Evolutionary conservation across 2,329 filamentous ascomycete genomes (phyloP), one percentile per base, ranked within the genome.

Genomic region (Colletotrichum musae): DNA sequence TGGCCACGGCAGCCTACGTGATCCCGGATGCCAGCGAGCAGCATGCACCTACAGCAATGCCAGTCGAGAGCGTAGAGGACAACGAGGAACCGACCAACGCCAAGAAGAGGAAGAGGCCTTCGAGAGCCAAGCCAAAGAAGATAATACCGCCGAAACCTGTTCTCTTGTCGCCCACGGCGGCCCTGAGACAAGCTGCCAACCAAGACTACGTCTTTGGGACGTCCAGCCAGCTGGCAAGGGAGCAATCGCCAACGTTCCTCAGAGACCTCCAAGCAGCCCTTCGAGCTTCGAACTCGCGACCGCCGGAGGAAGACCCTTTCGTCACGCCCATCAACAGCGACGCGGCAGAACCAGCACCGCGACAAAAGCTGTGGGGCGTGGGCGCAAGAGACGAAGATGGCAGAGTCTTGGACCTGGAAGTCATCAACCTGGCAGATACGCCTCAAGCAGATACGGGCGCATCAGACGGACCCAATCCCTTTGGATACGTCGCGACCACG

Each of bases 131-230:
- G 73, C 73, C 77, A 58, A 79, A 78, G 58, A 71, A 75, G 41
- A 75, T 73, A 43, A 69, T 72, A 52, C 75, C 75, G 1, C 81
- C 83, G n/a, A 83, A 84, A 21, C 82, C 84, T 50, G 78, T 87
- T 18, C 77, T 97, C 2, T 82, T 93, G 12, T 93, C 93, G 1
- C 94, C 94, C 0, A 83, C 82, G 56, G 87, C 91, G 26, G 94
- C 93, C 1, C 80, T 91, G 51, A 87, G 87, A 60, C 87, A 92
- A 72, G 87, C 92, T 15, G 84, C 88, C 3, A 83, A 87, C 1
- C 94, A 96, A 77, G 89, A 94, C 69, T 93, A 95, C 75, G 81
- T 97, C 0, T 97, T 97, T 79, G 94, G 94, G 1, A 96, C 94
- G 0, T 95, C 92, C 1, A 97, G 94, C 77, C 94, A 97, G 77